Conservation (phyloP, 164 flowering plant genomes). For the Chimonanthus praecox region DNA sequence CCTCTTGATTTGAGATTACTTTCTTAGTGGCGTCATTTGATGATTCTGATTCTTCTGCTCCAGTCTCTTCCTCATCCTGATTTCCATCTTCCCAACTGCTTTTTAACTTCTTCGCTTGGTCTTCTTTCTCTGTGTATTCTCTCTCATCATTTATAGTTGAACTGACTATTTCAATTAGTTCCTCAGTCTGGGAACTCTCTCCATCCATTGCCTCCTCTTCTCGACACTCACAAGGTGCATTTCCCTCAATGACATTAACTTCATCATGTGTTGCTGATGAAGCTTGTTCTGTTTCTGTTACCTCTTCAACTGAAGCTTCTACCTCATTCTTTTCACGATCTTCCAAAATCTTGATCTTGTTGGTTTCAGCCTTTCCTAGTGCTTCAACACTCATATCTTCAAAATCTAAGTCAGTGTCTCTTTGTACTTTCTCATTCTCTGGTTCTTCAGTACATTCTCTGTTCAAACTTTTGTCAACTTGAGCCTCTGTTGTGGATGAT, state of each 20-base stretch:
- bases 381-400: background rate
- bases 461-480: background rate
- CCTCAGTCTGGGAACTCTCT: background rate
- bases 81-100: background rate
- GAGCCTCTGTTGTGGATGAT: background rate
- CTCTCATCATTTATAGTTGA: background rate
- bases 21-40: background rate
- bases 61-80: background rate
- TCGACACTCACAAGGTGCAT: no score
- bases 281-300: background rate
- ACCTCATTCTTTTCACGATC: background rate
- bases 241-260: background rate
- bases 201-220: background rate
- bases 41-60: background rate
- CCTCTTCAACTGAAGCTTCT: background rate
- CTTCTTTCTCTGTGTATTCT: background rate
- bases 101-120: background rate
- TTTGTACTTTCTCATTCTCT: background rate
- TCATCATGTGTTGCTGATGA: background rate
- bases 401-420: background rate
- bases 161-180: background rate
- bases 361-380: background rate
- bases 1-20: background rate
- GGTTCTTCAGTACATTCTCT: background rate
- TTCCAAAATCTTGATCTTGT: background rate